phyloP scores from a whole-genome alignment of 2,329 filamentous ascomycete species.

The Alternaria sp. region DNA sequence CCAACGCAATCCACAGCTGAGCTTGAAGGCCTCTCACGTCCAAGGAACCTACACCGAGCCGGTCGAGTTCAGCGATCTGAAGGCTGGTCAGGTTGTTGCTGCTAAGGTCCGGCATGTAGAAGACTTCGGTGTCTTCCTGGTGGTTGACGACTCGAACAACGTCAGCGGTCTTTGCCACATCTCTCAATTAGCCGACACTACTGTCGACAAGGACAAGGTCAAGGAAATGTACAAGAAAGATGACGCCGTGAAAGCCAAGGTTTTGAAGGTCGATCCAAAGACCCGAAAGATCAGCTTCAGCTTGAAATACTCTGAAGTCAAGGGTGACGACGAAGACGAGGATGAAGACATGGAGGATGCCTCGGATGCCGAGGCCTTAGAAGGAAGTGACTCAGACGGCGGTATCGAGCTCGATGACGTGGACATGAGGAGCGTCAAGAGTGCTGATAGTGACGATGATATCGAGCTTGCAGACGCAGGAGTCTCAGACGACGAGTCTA shows the following conservation, averaged over 20 bases:
- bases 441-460: constrained; percentile 44
- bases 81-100: constrained; percentile 80
- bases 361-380: constrained; percentile 27
- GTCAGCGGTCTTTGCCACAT: constrained; percentile 93
- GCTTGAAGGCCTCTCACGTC: constrained; percentile 82
- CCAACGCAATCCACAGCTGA: constrained; percentile 79
- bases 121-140: constrained; percentile 93
- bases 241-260: constrained; percentile 89
- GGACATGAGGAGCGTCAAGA: constrained; percentile 55
- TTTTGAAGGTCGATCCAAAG: constrained; percentile 77
- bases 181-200: constrained; percentile 86
- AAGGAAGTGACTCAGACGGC: constrained; percentile 51
- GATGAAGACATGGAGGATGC: constrained; percentile 50
- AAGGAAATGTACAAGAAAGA: constrained; percentile 87
- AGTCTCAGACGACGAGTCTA: constrained; percentile 44
- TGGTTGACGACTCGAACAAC: constrained; percentile 84
- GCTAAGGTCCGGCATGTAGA: constrained; percentile 93
- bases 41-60: constrained; percentile 79
- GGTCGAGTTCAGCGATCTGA: constrained; percentile 76
- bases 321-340: constrained; percentile 58
- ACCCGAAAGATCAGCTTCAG: constrained; percentile 86
- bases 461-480: constrained; percentile 42
- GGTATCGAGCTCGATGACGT: constrained; percentile 50
- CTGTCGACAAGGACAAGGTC: constrained; percentile 85
- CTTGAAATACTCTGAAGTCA: constrained; percentile 91